Evolutionary conservation across 2,329 filamentous ascomycete species (phyloP).

Genomic region (Cercospora canescens): DNA sequence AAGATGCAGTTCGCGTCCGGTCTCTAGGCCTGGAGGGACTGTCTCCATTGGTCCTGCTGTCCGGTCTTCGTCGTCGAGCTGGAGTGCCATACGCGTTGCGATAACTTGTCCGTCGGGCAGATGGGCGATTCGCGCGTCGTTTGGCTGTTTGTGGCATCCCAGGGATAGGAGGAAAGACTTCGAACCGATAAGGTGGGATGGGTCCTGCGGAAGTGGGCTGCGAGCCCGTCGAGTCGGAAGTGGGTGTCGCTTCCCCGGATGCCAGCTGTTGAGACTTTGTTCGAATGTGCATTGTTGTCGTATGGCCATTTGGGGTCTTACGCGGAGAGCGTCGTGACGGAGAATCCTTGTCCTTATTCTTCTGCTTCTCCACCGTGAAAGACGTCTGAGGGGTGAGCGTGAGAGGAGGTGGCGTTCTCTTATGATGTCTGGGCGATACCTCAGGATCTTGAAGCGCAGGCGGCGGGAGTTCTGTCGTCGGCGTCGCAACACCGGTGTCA

Average conservation of each 20-base stretch:
- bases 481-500: conserved; percentile 5
- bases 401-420: conserved; percentile 29
- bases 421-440: conserved; percentile 23
- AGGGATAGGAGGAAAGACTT: conserved; percentile 72
- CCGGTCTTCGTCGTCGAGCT: conserved; percentile 21
- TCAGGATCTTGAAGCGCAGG: conserved; percentile 20
- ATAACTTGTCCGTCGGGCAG: conserved; percentile 29
- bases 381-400: conserved; percentile 34
- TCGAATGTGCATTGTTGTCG: conserved; percentile 11
- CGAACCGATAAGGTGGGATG: conserved; percentile 72
- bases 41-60: conserved; percentile 8
- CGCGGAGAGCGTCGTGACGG: conserved; percentile 35
- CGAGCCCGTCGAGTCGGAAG: conserved; percentile 26
- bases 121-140: conserved; percentile 34
- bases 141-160: conserved; percentile 42
- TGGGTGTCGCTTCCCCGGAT: conserved; percentile 27
- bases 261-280: conserved; percentile 15
- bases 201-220: conserved; percentile 36
- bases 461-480: conserved; percentile 25
- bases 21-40: conserved; percentile 12
- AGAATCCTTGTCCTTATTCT: conserved; percentile 21
- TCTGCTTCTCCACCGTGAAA: conserved; percentile 17
- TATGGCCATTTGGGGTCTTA: conserved; percentile 33
- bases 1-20: conserved; percentile 1
- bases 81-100: conserved; percentile 29